Conservation (phyloP, 148 eudicot genomes). For the Rhododendron vialii region DNA sequence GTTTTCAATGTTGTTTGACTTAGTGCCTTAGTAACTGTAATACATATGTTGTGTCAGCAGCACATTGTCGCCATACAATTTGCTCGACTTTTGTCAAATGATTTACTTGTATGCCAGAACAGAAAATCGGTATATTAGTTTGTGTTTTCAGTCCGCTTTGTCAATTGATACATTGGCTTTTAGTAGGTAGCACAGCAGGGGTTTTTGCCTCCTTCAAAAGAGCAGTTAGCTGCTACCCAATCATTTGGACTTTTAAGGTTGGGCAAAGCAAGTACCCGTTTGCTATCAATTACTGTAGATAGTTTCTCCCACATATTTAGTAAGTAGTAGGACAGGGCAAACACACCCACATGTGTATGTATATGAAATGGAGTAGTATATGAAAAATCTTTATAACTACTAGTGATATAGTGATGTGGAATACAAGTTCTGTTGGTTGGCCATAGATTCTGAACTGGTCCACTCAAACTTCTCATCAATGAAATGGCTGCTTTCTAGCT, state of each 20-base stretch:
- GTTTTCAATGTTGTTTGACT: background rate
- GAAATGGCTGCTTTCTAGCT: constrained; percentile 12
- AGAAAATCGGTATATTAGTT: background rate
- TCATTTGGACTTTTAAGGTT: background rate
- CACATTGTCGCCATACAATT: background rate
- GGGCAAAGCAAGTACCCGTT: background rate
- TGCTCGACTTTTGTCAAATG: background rate
- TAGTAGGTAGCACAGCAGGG: background rate
- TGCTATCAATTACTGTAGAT: background rate
- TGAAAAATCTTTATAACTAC: background rate
- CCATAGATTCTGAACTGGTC: background rate
- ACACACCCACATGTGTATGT: background rate
- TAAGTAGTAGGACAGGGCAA: background rate
- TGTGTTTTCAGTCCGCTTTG: background rate
- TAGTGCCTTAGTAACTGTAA: background rate
- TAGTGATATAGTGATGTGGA: background rate
- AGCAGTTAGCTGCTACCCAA: constrained; percentile 2
- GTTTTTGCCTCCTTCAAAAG: constrained; percentile 1
- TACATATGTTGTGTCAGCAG: background rate
- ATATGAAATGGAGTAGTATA: background rate
- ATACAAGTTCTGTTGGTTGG: constrained; percentile 1
- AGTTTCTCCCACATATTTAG: background rate
- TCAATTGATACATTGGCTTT: background rate
- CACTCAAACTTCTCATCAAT: background rate
- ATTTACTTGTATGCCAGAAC: background rate